phyloP scores from a whole-genome alignment of 75 land plant genomes.

The Adiantum capillusveneris region DNA sequence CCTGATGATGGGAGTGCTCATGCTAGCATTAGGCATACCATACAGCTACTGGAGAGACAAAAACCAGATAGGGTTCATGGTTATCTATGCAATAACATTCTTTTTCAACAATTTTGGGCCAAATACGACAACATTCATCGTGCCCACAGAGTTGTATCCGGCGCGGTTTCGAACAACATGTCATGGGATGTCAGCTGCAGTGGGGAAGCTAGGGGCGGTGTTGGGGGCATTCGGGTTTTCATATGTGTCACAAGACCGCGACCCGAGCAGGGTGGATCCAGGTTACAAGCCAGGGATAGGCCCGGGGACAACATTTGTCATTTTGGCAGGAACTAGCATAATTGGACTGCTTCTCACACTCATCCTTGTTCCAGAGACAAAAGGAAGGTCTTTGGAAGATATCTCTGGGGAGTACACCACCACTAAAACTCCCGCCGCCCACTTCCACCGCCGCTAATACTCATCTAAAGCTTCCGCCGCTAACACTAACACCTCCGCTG shows the following conservation, averaged over 20 bases:
- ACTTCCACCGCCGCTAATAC: too few relatives aligned
- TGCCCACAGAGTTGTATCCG: constrained; percentile 59
- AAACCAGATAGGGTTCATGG: constrained; percentile 22
- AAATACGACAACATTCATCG: constrained; percentile 66
- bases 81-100: constrained; percentile 35
- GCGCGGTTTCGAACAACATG: constrained; percentile 24
- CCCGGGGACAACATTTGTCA: constrained; percentile 11
- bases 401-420: constrained; percentile 5
- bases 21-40: constrained; percentile 36
- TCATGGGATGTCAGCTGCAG: constrained; percentile 29
- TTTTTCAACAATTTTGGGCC: constrained; percentile 85
- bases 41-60: constrained; percentile 26
- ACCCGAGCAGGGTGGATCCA: constrained; percentile 3
- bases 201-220: constrained; percentile 14
- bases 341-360: constrained; percentile 19
- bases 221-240: constrained; percentile 28
- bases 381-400: constrained; percentile 25
- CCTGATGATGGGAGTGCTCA: constrained; percentile 38
- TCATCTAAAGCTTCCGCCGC: too few relatives aligned
- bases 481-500: too few relatives aligned
- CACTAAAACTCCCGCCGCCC: too few relatives aligned
- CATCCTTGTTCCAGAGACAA: constrained; percentile 21
- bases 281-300: constrained; percentile 23
- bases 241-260: constrained; percentile 17
- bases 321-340: constrained; percentile 13